These are phyloP conservation scores for Alternaria alternata DNA, from an alignment of 2,329 filamentous ascomycete species.

Conservation along the genomic window DNA sequence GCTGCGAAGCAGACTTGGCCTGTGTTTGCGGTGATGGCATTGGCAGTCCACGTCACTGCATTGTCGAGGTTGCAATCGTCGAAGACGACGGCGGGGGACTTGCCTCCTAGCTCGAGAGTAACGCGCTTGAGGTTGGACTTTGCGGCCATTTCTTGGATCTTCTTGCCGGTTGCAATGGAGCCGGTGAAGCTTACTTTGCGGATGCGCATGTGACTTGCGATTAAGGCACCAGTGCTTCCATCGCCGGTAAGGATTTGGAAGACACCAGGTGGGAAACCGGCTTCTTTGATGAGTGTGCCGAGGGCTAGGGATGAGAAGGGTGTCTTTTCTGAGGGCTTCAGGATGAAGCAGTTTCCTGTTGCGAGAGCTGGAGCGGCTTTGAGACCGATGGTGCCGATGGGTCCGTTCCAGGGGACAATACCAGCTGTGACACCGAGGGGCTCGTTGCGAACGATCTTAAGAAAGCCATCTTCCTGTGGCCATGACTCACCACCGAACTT, in stretches of 20 bases:
- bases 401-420: slow-evolving; percentile 55
- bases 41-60: slow-evolving; percentile 46
- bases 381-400: slow-evolving; percentile 49
- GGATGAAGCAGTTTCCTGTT: slow-evolving; percentile 48
- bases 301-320: slow-evolving; percentile 46
- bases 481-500: slow-evolving; percentile 47
- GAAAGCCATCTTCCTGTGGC: slow-evolving; percentile 58
- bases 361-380: slow-evolving; percentile 49
- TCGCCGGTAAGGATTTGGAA: slow-evolving; percentile 52
- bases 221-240: slow-evolving; percentile 49
- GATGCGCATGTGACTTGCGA: slow-evolving; percentile 52
- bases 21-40: slow-evolving; percentile 49
- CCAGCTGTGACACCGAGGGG: slow-evolving; percentile 54
- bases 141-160: slow-evolving; percentile 53
- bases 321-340: slow-evolving; percentile 50
- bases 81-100: slow-evolving; percentile 56
- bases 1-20: slow-evolving; percentile 52
- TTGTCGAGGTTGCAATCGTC: slow-evolving; percentile 56
- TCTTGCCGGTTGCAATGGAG: slow-evolving; percentile 48
- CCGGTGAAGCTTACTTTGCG: slow-evolving; percentile 56
- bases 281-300: slow-evolving; percentile 46
- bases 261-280: slow-evolving; percentile 53
- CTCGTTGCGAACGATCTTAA: slow-evolving; percentile 54
- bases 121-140: slow-evolving; percentile 55
- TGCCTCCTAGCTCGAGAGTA: slow-evolving; percentile 56